phyloP scores from a whole-genome alignment of 495 filamentous ascomycete species.

The Copromyces sp. region DNA sequence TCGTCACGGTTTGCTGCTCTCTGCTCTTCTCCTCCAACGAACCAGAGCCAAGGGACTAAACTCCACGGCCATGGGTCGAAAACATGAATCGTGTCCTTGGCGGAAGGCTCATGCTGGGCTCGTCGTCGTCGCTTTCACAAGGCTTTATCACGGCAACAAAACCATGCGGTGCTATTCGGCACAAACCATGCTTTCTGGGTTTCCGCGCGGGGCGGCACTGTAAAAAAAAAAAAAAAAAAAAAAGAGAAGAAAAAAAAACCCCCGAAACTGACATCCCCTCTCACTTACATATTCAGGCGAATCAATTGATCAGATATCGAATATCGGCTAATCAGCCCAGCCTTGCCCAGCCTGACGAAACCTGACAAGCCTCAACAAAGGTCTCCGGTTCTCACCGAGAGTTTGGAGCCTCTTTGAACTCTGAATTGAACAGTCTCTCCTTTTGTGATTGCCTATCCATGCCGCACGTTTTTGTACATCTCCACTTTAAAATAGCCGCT shows the following conservation, averaged over 20 bases:
- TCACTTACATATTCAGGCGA: not conserved
- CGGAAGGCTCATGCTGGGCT: not conserved
- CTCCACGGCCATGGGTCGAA: not conserved
- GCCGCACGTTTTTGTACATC: not conserved
- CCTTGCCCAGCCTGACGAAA: not conserved
- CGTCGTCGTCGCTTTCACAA: not conserved
- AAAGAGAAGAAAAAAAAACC: too few species aligned
- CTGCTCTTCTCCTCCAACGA: not conserved
- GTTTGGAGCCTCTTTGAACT: not conserved
- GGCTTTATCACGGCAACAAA: not conserved
- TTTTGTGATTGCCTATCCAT: not conserved
- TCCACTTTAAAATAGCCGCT: not conserved
- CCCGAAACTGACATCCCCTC: not conserved
- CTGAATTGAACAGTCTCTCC: not conserved
- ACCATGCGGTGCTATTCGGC: not conserved
- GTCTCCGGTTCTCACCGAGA: not conserved
- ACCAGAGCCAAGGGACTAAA: not conserved
- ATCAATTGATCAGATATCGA: not conserved
- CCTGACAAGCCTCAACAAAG: not conserved
- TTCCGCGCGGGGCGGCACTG: not conserved
- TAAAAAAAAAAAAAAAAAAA: not conserved
- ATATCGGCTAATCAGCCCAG: not conserved
- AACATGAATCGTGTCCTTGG: not conserved
- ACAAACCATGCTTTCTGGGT: not conserved
- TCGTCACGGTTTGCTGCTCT: not conserved